These are phyloP conservation scores for Chlorophyllum brunneum DNA, from an alignment of 768 basidiomycete genomes.

Conservation along the genomic window DNA sequence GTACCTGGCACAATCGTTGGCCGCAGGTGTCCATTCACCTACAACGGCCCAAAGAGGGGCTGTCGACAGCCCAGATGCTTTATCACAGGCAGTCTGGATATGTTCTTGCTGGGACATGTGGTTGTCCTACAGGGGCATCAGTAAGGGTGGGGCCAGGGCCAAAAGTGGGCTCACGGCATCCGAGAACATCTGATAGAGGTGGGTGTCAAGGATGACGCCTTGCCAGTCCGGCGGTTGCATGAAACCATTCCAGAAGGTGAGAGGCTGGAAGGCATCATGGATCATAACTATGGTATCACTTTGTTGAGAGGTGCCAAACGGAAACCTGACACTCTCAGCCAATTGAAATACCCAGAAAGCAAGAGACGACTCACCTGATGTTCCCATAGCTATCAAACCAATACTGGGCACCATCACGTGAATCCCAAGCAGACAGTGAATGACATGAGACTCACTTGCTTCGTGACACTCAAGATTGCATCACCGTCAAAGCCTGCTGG, in stretches of 20 bases:
- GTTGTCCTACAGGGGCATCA: slow-evolving; percentile 33
- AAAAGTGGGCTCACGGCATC: slow-evolving; percentile 36
- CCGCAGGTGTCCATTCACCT: slow-evolving; percentile 83
- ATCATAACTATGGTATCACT: slow-evolving; percentile 67
- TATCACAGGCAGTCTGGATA: slow-evolving; percentile 55
- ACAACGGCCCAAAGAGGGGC: slow-evolving; percentile 79
- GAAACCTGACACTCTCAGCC: slow-evolving; percentile 25
- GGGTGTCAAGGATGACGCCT: slow-evolving; percentile 77
- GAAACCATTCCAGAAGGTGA: slow-evolving; percentile 68
- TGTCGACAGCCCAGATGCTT: slow-evolving; percentile 37
- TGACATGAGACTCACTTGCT: slow-evolving; percentile 30
- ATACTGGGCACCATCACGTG: slow-evolving; percentile 35
- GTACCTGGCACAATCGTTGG: slow-evolving; percentile 76
- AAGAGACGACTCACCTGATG: slow-evolving; percentile 46
- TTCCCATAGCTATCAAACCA: slow-evolving; percentile 74
- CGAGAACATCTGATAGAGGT: slow-evolving; percentile 76
- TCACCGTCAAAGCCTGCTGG: slow-evolving; percentile 67
- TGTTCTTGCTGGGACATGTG: slow-evolving; percentile 48
- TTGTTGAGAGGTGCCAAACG: slow-evolving; percentile 35
- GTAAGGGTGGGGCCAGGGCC: slow-evolving; percentile 1
- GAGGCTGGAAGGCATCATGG: slow-evolving; percentile 77
- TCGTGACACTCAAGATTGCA: slow-evolving; percentile 44
- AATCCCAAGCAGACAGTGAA: background rate
- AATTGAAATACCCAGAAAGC: slow-evolving; percentile 6
- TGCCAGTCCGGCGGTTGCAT: slow-evolving; percentile 46